Percentiles rank a stretch among this genome's conserved stretches.
These are phyloP conservation scores for Candida dubliniensis DNA, from an alignment of 1,139 yeast genomes.

Conservation along the genomic window DNA sequence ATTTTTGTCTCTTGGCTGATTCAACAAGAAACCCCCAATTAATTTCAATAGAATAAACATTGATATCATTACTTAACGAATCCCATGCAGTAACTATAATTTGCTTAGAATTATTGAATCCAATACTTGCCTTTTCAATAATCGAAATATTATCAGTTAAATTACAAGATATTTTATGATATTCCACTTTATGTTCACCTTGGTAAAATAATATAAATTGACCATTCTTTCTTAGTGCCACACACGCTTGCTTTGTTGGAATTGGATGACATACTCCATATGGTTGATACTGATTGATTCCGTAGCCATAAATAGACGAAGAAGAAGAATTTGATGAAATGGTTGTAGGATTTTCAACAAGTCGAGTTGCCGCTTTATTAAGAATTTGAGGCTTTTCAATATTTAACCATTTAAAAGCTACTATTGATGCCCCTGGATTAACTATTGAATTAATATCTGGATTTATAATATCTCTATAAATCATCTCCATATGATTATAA, in stretches of 20 bases:
- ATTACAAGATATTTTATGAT: slow-evolving; percentile 34
- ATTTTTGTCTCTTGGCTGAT: slow-evolving; percentile 48
- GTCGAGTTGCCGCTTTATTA: slow-evolving; percentile 50
- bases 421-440: slow-evolving; percentile 27
- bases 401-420: slow-evolving; percentile 69
- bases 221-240: slow-evolving; percentile 67
- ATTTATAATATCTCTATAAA: slow-evolving; percentile 36
- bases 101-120: slow-evolving; percentile 52
- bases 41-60: slow-evolving; percentile 48
- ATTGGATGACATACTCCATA: slow-evolving; percentile 70
- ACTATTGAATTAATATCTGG: slow-evolving; percentile 18
- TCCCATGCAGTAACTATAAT: slow-evolving; percentile 52
- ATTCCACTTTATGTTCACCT: slow-evolving; percentile 61
- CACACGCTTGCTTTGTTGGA: slow-evolving; percentile 67
- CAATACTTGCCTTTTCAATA: slow-evolving; percentile 56
- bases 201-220: slow-evolving; percentile 58
- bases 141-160: slow-evolving; percentile 24
- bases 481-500: slow-evolving; percentile 48
- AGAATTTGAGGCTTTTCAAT: slow-evolving; percentile 62
- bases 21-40: slow-evolving; percentile 63
- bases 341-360: slow-evolving; percentile 13
- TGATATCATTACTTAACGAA: slow-evolving; percentile 37
- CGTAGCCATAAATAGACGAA: slow-evolving; percentile 45
- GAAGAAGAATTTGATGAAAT: not conserved
- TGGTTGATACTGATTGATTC: slow-evolving; percentile 58